Conservation (phyloP, 202 grass and related monocot genomes). For the Carex arenaria region DNA sequence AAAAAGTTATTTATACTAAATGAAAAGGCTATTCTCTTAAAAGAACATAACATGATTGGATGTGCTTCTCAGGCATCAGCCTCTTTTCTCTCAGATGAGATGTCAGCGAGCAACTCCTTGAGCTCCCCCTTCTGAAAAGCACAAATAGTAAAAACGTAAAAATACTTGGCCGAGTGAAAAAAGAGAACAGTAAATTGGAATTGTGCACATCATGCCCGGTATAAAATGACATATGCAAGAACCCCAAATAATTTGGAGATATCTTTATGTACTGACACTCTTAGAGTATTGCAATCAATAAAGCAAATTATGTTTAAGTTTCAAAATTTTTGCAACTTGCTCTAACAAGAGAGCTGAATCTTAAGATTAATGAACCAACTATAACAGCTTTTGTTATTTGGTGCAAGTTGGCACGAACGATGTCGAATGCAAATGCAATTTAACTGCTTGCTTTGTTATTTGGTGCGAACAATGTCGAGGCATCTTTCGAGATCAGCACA, state of each 20-base stretch:
- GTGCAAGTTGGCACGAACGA: no score
- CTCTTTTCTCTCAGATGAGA: slow-evolving; percentile 30
- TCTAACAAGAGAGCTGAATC: not conserved
- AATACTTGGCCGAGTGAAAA: not conserved
- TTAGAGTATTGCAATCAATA: not conserved
- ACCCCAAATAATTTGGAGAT: not conserved
- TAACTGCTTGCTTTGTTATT: not conserved
- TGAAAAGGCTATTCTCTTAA: not conserved
- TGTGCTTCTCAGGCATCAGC: slow-evolving; percentile 12
- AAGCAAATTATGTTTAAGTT: not conserved
- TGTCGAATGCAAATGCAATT: no score
- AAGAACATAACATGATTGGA: not conserved
- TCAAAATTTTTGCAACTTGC: not conserved
- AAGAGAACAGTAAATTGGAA: not conserved
- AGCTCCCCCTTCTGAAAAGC: slow-evolving; percentile 82
- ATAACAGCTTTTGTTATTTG: not conserved
- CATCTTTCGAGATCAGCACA: no score
- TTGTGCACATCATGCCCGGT: not conserved
- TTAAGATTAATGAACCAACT: slow-evolving; percentile 2
- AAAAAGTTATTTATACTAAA: not conserved
- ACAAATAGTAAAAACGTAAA: not conserved
- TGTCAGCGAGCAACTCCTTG: slow-evolving; percentile 52
- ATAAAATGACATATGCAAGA: not conserved
- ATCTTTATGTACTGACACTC: not conserved
- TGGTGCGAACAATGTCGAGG: no score